Evolutionary conservation across 495 filamentous ascomycete genomes (phyloP).

Genomic region (Aspergillus diversus): DNA sequence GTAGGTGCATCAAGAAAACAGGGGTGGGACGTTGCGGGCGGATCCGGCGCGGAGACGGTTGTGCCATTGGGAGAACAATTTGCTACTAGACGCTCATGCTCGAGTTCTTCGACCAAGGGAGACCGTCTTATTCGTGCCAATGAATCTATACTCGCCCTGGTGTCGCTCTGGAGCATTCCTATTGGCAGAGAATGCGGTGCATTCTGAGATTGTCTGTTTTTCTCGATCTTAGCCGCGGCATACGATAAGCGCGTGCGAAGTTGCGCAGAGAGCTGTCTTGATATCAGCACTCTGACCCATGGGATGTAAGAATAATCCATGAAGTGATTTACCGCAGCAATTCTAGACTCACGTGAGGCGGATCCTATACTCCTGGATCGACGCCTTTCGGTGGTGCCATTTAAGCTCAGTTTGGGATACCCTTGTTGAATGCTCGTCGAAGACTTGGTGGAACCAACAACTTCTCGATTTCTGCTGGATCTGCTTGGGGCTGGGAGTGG

Average conservation of each 20-base stretch:
- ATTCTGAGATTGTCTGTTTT: slow-evolving; percentile 75
- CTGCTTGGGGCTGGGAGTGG: background rate
- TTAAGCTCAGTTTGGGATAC: slow-evolving; percentile 28
- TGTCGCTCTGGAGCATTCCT: slow-evolving; percentile 62
- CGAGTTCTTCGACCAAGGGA: slow-evolving; percentile 9
- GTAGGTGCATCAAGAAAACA: slow-evolving; percentile 9
- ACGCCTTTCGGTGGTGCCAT: slow-evolving; percentile 25
- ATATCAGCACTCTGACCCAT: slow-evolving; percentile 24
- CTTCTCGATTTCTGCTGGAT: background rate
- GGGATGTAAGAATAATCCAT: slow-evolving; percentile 6
- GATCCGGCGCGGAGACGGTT: slow-evolving; percentile 28
- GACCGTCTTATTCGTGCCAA: slow-evolving; percentile 4
- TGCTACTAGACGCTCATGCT: slow-evolving; percentile 12
- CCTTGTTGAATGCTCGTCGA: background rate
- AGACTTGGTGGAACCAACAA: background rate
- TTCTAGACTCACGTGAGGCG: slow-evolving; percentile 62
- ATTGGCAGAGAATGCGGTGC: slow-evolving; percentile 69
- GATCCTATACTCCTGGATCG: slow-evolving; percentile 74
- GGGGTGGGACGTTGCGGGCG: slow-evolving; percentile 10
- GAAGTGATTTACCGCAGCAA: slow-evolving; percentile 67
- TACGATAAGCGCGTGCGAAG: slow-evolving; percentile 82
- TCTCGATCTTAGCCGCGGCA: slow-evolving; percentile 86
- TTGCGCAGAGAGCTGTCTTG: slow-evolving; percentile 69
- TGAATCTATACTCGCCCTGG: slow-evolving; percentile 9
- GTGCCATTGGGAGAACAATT: slow-evolving; percentile 26